Conservation (phyloP, 2,329 filamentous ascomycete species). For the Clonostachys rosea region DNA sequence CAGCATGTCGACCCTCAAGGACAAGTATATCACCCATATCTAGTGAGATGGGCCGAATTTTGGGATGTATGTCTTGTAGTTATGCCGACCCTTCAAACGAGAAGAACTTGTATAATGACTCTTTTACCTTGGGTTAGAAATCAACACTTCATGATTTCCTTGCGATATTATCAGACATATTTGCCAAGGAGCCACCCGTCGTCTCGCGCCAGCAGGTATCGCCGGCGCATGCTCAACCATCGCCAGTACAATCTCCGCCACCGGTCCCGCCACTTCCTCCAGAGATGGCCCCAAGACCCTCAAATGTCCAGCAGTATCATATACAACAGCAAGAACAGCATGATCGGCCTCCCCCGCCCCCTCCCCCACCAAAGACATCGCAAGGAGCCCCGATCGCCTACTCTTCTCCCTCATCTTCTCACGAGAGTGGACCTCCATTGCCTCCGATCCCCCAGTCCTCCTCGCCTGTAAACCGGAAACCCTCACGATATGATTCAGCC, state of each 20-base stretch:
- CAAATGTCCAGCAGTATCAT: slow-evolving; percentile 10
- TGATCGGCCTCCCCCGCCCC: slow-evolving; percentile 43
- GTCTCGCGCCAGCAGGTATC: slow-evolving; percentile 62
- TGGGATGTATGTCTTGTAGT: slow-evolving; percentile 67
- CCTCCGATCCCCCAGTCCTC: slow-evolving; percentile 18
- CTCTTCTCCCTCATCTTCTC: slow-evolving; percentile 5
- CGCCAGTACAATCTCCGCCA: slow-evolving; percentile 43
- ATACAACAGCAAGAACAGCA: slow-evolving; percentile 15
- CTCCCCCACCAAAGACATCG: slow-evolving; percentile 51
- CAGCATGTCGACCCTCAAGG: slow-evolving; percentile 95
- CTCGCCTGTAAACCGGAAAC: slow-evolving; percentile 8
- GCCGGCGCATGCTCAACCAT: slow-evolving; percentile 22
- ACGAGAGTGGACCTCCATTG: slow-evolving; percentile 14
- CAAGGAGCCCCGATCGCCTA: slow-evolving; percentile 10
- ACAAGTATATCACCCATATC: slow-evolving; percentile 90
- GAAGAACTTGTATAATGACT: neutral
- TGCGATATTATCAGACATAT: slow-evolving; percentile 76
- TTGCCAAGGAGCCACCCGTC: slow-evolving; percentile 91
- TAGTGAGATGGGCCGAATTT: slow-evolving; percentile 82
- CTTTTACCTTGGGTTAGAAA: slow-evolving; percentile 48
- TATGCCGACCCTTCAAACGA: too few species aligned
- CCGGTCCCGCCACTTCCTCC: slow-evolving; percentile 70
- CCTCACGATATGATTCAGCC: slow-evolving; percentile 41
- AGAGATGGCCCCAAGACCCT: slow-evolving; percentile 37
- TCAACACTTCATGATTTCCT: slow-evolving; percentile 81